Conservation (phyloP, 2,329 filamentous ascomycete genomes). For the Parasarocladium wereldwijsianum region DNA sequence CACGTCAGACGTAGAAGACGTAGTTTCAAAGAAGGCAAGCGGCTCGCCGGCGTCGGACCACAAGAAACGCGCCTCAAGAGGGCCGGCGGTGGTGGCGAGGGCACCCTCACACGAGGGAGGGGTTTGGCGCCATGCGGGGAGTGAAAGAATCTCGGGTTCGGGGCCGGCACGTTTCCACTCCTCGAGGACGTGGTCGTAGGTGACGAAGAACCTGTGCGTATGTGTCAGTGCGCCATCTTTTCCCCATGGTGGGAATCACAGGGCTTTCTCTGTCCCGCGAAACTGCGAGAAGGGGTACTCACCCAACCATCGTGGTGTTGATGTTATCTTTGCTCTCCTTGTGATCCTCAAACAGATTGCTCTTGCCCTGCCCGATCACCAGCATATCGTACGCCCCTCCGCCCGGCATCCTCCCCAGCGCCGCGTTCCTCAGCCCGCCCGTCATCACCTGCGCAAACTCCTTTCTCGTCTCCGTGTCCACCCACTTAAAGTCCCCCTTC, state of each 20-base stretch:
- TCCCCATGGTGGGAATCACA: too few species aligned
- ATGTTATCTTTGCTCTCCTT: conserved; percentile 4
- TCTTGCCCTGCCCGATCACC: conserved; percentile 5
- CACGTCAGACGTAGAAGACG: conserved; percentile 4
- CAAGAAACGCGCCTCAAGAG: conserved; percentile 6
- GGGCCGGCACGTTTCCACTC: conserved; percentile 6
- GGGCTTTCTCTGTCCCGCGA: too few species aligned
- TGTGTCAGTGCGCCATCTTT: too few species aligned
- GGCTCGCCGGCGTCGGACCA: conserved; percentile 8
- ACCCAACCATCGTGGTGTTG: conserved; percentile 7
- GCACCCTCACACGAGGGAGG: conserved; percentile 6
- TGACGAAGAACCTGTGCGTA: conserved; percentile 4
- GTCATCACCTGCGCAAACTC: conserved; percentile 5
- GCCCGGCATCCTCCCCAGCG: conserved; percentile 7
- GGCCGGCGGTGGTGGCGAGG: conserved; percentile 6
- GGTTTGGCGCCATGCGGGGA: conserved; percentile 7
- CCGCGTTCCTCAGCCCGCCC: conserved; percentile 7
- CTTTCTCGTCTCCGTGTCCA: conserved; percentile 5
- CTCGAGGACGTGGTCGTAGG: conserved; percentile 4
- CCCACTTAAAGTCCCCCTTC: conserved; percentile 6
- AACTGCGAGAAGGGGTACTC: too few species aligned
- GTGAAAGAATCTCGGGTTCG: conserved; percentile 7
- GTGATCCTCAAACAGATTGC: conserved; percentile 4
- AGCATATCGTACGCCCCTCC: conserved; percentile 7
- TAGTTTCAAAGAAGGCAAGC: conserved; percentile 6